Evolutionary conservation across 306 rosid species (phyloP).

Genomic region (Citrullus colocynthis): DNA sequence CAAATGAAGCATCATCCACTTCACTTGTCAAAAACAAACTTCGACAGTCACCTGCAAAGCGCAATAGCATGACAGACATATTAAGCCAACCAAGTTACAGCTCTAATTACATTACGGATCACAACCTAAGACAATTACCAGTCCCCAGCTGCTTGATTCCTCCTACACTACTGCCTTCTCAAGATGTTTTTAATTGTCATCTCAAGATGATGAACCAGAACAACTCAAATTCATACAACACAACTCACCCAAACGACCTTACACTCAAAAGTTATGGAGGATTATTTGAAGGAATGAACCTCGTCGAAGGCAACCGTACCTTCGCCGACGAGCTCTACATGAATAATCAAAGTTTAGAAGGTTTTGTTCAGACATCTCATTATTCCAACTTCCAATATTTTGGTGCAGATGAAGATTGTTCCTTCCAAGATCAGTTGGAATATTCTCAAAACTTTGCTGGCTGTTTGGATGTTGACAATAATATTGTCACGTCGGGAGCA

Average conservation of each 20-base stretch:
- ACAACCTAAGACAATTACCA: not conserved
- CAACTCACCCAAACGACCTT: not conserved
- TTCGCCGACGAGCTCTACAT: not conserved
- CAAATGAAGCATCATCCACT: not conserved
- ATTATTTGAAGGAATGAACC: not conserved
- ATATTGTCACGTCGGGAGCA: not conserved
- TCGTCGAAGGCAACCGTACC: not conserved
- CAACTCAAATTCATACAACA: not conserved
- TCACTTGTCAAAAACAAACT: not conserved
- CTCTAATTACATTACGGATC: not conserved
- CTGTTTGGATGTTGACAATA: not conserved
- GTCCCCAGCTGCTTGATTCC: not conserved
- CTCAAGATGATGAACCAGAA: not conserved
- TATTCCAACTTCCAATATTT: not conserved
- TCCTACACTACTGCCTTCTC: not conserved
- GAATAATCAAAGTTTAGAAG: not conserved
- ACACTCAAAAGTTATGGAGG: not conserved
- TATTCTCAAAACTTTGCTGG: not conserved
- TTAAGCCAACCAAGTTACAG: not conserved
- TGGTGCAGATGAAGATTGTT: not conserved
- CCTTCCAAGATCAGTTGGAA: not conserved
- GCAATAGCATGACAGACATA: not conserved
- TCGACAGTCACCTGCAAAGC: not conserved
- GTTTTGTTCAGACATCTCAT: not conserved
- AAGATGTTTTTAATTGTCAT: not conserved